phyloP scores from a whole-genome alignment of 2,329 filamentous ascomycete species.

The Triangularia verruculosa region DNA sequence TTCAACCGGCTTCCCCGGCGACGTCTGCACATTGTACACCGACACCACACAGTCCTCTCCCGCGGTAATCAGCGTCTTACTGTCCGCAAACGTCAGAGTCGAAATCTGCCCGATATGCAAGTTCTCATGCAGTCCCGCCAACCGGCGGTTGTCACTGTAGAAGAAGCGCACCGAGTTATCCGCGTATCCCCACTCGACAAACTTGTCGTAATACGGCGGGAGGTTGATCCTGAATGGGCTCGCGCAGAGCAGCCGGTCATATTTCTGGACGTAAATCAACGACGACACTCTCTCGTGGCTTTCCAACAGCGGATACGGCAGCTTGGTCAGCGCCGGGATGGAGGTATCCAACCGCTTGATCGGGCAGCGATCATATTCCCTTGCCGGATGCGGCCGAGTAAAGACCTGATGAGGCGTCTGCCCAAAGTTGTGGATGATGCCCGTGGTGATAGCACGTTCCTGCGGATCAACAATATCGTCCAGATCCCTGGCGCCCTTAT shows the following conservation, averaged over 20 bases:
- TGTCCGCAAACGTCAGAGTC: slow-evolving; percentile 79
- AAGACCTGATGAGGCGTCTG: slow-evolving; percentile 97
- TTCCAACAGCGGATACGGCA: slow-evolving; percentile 74
- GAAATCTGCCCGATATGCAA: slow-evolving; percentile 89
- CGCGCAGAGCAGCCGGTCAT: slow-evolving; percentile 79
- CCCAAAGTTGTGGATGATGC: slow-evolving; percentile 97
- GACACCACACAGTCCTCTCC: slow-evolving; percentile 90
- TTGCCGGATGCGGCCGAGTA: slow-evolving; percentile 71
- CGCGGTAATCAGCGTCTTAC: slow-evolving; percentile 84
- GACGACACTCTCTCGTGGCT: slow-evolving; percentile 77
- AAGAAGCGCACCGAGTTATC: slow-evolving; percentile 93
- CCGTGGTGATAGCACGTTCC: slow-evolving; percentile 83
- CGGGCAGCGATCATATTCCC: slow-evolving; percentile 65
- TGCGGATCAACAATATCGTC: slow-evolving; percentile 87
- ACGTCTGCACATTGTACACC: slow-evolving; percentile 69
- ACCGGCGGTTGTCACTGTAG: slow-evolving; percentile 75
- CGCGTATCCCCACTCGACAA: slow-evolving; percentile 92
- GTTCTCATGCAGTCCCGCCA: slow-evolving; percentile 88
- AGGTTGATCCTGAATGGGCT: slow-evolving; percentile 84
- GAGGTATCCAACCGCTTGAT: slow-evolving; percentile 72
- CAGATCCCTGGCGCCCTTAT: slow-evolving; percentile 87
- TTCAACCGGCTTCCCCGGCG: slow-evolving; percentile 68
- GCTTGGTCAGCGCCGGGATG: slow-evolving; percentile 70
- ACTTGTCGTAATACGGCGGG: slow-evolving; percentile 82
- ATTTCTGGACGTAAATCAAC: slow-evolving; percentile 72